A percentile compares a stretch with the other conserved stretches of the same genome.
Evolutionary conservation across 495 filamentous ascomycete genomes (phyloP).

Genomic region (Penicillium pancosmium): DNA sequence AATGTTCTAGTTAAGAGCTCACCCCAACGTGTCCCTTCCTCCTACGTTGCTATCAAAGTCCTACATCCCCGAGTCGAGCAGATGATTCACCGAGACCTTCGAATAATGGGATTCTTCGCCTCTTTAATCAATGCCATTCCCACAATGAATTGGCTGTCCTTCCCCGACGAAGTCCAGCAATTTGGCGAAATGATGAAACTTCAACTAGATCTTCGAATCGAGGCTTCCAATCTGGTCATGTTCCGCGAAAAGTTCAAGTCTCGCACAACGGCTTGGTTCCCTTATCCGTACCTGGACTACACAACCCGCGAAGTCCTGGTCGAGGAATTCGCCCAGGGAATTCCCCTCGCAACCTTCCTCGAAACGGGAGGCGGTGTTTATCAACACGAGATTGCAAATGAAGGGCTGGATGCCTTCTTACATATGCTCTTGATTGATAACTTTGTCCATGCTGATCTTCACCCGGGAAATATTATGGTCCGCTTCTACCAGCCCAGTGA

Average conservation of each 20-base stretch:
- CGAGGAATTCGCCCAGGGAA: conserved; percentile 94
- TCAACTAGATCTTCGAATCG: conserved; percentile 93
- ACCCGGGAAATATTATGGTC: conserved; percentile 99
- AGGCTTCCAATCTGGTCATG: conserved; percentile 82
- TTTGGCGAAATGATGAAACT: conserved; percentile 99
- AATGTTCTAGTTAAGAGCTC: conserved; percentile 83
- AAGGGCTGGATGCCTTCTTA: conserved; percentile 96
- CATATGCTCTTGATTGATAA: conserved; percentile 98
- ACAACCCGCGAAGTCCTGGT: conserved; percentile 90
- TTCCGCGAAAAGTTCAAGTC: conserved; percentile 92
- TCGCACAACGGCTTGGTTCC: conserved; percentile 92
- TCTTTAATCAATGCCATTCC: conserved; percentile 81
- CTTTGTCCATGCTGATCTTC: conserved; percentile 97
- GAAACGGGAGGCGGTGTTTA: conserved; percentile 90
- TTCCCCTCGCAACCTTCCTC: conserved; percentile 87
- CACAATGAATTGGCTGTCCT: conserved; percentile 95
- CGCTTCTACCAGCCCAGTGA: conserved; percentile 89
- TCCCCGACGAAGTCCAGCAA: conserved; percentile 90
- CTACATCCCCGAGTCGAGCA: conserved; percentile 90
- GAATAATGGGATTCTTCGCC: conserved; percentile 95
- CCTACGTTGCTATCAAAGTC: conserved; percentile 95
- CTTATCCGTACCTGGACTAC: conserved; percentile 88
- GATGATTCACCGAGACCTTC: conserved; percentile 82
- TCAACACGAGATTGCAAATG: conserved; percentile 90
- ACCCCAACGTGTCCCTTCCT: conserved; percentile 83